A percentile compares a stretch with the other conserved stretches of the same genome.
phyloP scores from a whole-genome alignment of 2,329 filamentous ascomycete genomes.

The Massarina eburnea region DNA sequence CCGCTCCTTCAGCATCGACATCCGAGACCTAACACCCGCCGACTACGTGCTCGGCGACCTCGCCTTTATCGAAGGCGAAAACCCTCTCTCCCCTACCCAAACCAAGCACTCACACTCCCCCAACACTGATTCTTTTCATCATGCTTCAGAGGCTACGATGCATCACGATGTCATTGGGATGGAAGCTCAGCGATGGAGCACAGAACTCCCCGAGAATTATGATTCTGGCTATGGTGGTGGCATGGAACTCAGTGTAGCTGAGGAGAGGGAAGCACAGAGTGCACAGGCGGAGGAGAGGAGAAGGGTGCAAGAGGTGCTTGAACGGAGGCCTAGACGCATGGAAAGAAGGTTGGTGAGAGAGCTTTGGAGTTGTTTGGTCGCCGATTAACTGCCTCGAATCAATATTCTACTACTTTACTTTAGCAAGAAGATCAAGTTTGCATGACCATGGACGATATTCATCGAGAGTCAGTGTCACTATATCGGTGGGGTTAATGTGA shows the following conservation, averaged over 20 bases:
- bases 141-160: too few relatives aligned
- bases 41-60: slow-evolving; percentile 23
- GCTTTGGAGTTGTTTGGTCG: slow-evolving; percentile 25
- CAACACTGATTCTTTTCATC: too few relatives aligned
- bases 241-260: slow-evolving; percentile 8
- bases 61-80: slow-evolving; percentile 16
- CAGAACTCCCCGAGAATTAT: not conserved
- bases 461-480: too few relatives aligned
- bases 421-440: too few relatives aligned
- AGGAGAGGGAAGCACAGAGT: slow-evolving; percentile 15
- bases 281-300: slow-evolving; percentile 13
- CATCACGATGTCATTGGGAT: slow-evolving; percentile 8
- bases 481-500: too few relatives aligned
- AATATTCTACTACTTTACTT: too few relatives aligned
- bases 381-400: too few relatives aligned
- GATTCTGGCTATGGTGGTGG: slow-evolving; percentile 6
- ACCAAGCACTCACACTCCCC: too few relatives aligned
- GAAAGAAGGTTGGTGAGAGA: slow-evolving; percentile 18
- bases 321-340: slow-evolving; percentile 14
- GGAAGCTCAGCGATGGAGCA: slow-evolving; percentile 8
- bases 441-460: too few relatives aligned
- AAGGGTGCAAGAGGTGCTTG: slow-evolving; percentile 14
- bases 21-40: slow-evolving; percentile 17
- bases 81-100: not conserved
- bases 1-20: slow-evolving; percentile 15